These are phyloP conservation scores for Persicaria maculosa DNA, from an alignment of 148 eudicot genomes.

Conservation along the genomic window DNA sequence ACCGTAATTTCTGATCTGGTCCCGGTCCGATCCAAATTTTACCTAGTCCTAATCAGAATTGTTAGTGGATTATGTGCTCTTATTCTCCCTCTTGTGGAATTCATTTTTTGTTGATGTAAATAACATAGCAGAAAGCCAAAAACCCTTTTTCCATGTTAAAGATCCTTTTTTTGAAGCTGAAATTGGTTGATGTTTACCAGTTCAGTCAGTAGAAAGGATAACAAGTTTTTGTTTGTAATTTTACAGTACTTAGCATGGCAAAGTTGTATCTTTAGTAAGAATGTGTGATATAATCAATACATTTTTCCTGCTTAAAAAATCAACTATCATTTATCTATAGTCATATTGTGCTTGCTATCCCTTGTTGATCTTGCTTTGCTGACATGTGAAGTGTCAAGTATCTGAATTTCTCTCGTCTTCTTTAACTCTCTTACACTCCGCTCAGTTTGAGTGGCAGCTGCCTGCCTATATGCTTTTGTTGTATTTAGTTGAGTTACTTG, in stretches of 20 bases:
- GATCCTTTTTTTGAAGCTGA: background rate
- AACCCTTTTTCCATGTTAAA: constrained; percentile 2
- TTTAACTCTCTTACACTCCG: background rate
- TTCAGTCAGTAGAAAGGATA: background rate
- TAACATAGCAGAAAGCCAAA: constrained; percentile 4
- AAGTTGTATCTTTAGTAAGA: constrained; percentile 1
- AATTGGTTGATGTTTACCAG: background rate
- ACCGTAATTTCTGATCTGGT: too few relatives aligned
- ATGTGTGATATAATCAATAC: constrained; percentile 1
- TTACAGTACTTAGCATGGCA: background rate
- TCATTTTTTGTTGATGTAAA: constrained; percentile 13
- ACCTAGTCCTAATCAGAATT: background rate
- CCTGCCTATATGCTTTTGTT: too few relatives aligned
- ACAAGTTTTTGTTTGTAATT: background rate
- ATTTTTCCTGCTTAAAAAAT: background rate
- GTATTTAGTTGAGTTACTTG: background rate
- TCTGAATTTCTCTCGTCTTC: background rate
- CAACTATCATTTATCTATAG: background rate
- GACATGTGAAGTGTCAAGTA: background rate
- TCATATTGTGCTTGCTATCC: background rate
- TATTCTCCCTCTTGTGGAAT: constrained; percentile 1
- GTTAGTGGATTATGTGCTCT: background rate
- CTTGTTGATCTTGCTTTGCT: background rate
- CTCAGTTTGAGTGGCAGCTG: background rate
- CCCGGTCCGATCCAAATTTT: too few relatives aligned